Base-by-base conservation (phyloP, 305 asterid genomes). In the Fraxinus dipetala region DNA sequence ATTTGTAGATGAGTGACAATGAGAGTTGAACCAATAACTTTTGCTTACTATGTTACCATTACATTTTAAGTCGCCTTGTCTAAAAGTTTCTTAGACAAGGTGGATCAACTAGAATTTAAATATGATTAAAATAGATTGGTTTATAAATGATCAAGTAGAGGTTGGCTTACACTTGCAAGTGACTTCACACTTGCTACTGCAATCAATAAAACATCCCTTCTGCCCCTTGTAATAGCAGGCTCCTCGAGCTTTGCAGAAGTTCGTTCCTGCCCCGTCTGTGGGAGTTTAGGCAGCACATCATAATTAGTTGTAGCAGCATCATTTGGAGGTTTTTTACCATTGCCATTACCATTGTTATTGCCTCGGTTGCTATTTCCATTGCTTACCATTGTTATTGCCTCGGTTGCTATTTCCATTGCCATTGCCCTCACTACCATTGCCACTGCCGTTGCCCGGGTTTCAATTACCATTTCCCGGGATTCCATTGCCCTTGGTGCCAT, bases 111-210 rank as follows among this genome's bases (percentile, higher is more conserved):
- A n/a, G n/a, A n/a, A n/a, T n/a, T n/a, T n/a, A n/a, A n/a, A n/a
- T n/a, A n/a, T n/a, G n/a, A n/a, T n/a, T n/a, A n/a, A n/a, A n/a
- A n/a, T n/a, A n/a, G n/a, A n/a, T n/a, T n/a, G n/a, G 2, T 4
- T 48, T 67, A 67, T 18, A 65, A 65, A 65, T 65, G 36, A 65
- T 65, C 4, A 14, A 14, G 18, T 11, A 67, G 74, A 20, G 14
- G 18, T 18, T 10, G 61, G 61, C 87, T 88, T 87, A 92, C 96
- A 91, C 83, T 87, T 92, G 88, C 95, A 92, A 26, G 89, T 89
- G 78, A 72, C 88, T 87, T 91, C 92, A 75, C 95, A 92, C 34
- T 83, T 89, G 89, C 91, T 90, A 40, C 91, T 87, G 83, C 97
- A 91, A 72, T 92, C 89, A 10, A 90, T 75, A 76, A 85, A 89